Evolutionary conservation across 2,329 filamentous ascomycete species (phyloP).

Genomic region (Xylariaceae sp.): DNA sequence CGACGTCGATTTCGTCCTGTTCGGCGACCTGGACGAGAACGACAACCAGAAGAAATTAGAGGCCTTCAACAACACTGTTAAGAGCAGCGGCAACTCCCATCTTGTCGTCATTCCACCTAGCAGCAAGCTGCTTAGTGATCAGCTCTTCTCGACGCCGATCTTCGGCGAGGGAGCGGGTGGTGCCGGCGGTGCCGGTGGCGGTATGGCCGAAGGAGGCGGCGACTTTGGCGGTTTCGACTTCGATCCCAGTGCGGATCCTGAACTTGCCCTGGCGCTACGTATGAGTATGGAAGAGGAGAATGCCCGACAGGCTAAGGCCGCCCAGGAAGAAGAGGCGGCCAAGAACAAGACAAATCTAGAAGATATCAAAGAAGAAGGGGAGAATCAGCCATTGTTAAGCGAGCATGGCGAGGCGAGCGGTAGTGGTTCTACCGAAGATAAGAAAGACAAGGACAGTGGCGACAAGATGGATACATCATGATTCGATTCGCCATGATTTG

Average conservation of each 20-base stretch:
- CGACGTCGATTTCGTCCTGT: conserved; percentile 88
- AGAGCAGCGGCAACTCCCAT: conserved; percentile 85
- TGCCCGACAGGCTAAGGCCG: conserved; percentile 82
- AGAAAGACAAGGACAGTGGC: conserved; percentile 49
- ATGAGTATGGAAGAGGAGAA: conserved; percentile 99
- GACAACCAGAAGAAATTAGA: conserved; percentile 86
- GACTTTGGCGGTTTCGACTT: conserved; percentile 79
- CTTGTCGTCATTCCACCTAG: conserved; percentile 87
- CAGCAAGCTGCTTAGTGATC: conserved; percentile 86
- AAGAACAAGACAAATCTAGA: conserved; percentile 73
- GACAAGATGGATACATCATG: conserved; percentile 93
- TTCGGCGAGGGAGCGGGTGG: conserved; percentile 67
- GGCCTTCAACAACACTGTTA: conserved; percentile 89
- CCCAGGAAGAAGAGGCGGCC: conserved; percentile 66
- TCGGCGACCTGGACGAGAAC: conserved; percentile 88
- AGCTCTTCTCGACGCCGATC: conserved; percentile 84
- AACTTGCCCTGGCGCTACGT: conserved; percentile 85
- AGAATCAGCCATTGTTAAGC: conserved; percentile 60
- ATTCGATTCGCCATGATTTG: conserved; percentile 20
- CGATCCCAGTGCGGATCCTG: conserved; percentile 86
- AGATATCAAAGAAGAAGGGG: conserved; percentile 74
- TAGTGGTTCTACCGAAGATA: conserved; percentile 43
- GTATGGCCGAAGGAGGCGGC: conserved; percentile 54
- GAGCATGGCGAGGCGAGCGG: conserved; percentile 61
- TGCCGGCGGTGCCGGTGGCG: conserved; percentile 49